Conservation (phyloP, 352 stramenopile genomes). For the Pythium insidiosum region DNA sequence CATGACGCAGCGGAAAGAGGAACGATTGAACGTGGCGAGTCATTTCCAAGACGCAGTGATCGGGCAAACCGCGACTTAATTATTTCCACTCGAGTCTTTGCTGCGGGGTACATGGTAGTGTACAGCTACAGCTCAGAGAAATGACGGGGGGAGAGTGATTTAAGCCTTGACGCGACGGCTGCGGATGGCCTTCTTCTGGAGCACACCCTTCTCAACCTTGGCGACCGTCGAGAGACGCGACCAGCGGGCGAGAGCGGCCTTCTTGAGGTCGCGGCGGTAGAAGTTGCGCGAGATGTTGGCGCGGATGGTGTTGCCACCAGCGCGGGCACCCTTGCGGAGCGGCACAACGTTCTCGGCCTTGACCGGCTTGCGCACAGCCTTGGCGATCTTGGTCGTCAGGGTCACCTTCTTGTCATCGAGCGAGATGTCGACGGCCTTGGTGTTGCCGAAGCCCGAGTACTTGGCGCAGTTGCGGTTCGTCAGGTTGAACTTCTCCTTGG, state of each 20-base stretch:
- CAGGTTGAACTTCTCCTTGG: constrained; percentile 94
- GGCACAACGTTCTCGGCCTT: constrained; percentile 68
- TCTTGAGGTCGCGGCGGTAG: constrained; percentile 84
- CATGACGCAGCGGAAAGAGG: no score
- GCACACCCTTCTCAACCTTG: constrained; percentile 86
- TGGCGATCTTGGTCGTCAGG: constrained; percentile 77
- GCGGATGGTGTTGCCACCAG: constrained; percentile 78
- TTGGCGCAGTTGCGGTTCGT: constrained; percentile 94
- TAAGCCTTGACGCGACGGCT: constrained; percentile 80
- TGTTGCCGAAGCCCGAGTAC: constrained; percentile 93
- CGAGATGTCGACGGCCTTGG: constrained; percentile 90
- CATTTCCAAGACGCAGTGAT: no score
- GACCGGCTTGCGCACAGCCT: constrained; percentile 56
- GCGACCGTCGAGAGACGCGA: constrained; percentile 80
- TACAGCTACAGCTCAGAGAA: constrained; percentile 5
- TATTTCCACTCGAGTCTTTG: constrained; percentile 23
- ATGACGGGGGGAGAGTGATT: constrained; percentile 7
- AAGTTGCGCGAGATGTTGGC: constrained; percentile 86
- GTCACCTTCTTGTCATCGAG: constrained; percentile 84
- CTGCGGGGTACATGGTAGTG: not conserved
- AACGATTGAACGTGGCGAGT: no score
- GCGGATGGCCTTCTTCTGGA: constrained; percentile 78
- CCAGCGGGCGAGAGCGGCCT: constrained; percentile 78
- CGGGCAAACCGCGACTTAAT: no score
- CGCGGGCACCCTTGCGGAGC: constrained; percentile 79